Evolutionary conservation across 768 basidiomycete species (phyloP).

Genomic region (Mycena leptocephala): DNA sequence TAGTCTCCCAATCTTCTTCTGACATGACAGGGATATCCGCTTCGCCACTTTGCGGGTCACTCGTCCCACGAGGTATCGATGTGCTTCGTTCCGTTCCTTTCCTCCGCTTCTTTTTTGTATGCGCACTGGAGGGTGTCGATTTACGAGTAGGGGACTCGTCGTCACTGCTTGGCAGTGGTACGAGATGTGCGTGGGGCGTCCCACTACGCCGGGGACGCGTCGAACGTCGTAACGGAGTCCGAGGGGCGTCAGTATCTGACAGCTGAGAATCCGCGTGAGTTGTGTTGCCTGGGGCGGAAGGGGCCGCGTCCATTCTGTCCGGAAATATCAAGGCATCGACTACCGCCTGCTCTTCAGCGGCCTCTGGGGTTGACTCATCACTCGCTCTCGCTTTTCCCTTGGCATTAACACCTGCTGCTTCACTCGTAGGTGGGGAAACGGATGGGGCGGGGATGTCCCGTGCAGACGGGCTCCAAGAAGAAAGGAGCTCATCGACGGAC

Average conservation of each 20-base stretch:
- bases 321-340: slow-evolving; percentile 24
- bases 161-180: slow-evolving; percentile 32
- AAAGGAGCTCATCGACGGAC: slow-evolving; percentile 49
- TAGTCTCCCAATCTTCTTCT: slow-evolving; percentile 24
- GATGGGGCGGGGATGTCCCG: slow-evolving; percentile 13
- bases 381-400: slow-evolving; percentile 9
- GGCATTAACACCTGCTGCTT: background rate
- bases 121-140: slow-evolving; percentile 8
- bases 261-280: background rate
- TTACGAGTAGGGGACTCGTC: slow-evolving; percentile 20
- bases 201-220: slow-evolving; percentile 57
- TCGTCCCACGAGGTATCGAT: background rate
- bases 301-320: background rate
- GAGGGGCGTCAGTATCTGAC: slow-evolving; percentile 23
- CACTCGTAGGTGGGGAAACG: slow-evolving; percentile 14
- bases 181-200: slow-evolving; percentile 43
- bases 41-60: background rate
- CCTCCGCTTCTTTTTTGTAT: slow-evolving; percentile 16
- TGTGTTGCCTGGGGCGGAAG: background rate
- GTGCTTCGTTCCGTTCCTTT: slow-evolving; percentile 26
- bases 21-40: background rate
- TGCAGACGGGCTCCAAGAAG: slow-evolving; percentile 35
- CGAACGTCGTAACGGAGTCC: slow-evolving; percentile 55
- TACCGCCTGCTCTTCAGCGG: slow-evolving; percentile 35
- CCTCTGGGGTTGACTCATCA: slow-evolving; percentile 22